Base-by-base conservation (phyloP, 768 basidiomycete genomes). In the Podaxis carcinomalis region DNA sequence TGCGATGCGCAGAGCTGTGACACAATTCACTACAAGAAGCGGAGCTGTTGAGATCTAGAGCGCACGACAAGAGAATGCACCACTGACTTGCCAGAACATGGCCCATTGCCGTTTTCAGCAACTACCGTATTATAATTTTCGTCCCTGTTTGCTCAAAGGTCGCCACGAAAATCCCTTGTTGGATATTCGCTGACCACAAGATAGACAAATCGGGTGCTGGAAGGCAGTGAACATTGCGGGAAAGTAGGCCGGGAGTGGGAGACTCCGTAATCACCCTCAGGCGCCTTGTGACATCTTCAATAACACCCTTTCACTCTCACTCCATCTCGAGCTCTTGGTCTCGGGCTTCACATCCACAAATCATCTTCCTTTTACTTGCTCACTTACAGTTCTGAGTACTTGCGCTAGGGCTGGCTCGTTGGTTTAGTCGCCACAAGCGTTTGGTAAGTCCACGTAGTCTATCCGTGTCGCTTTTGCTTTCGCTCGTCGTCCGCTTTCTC, bases 381-480 rank as follows among this genome's bases (percentile, higher is more conserved):
- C 28, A 42, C 57, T 51, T 51, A 23, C 50, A 59, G 50, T 11
- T 51, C 39, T 27, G 57, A 51, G 57, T 51, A 28, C 13, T 51
- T 14, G 25, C 40, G 25, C 36, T 19, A 25, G 25, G 10, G 7
- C 28, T 21, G 39, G 16, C 13, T 42, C 28, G 37, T 39, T 32
- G 37, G 37, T 50, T 59, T 52, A 19, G 39, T 52, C 16, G 49
- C 51, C 25, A 42, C 57, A n/a, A 59, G 42, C 57, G 35, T 13
- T 28, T 9, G 46, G 63, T 63, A 51, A 64, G 63, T 68, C 63
- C 65, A 68, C 67, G 67, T 69, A 59, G 65, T 63, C 35, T 7
- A 49, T 10, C 37, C 40, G 11, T 6, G 16, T 19, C 16, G 37
- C 52, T 21, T 11, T 39, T 40, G 36, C 51, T 50, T 37, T 40